Percentiles rank a stretch among this genome's conserved stretches.
These are phyloP conservation scores for Puccinia horiana DNA, from an alignment of 1,284 basidiomycete genomes.

Conservation along the genomic window DNA sequence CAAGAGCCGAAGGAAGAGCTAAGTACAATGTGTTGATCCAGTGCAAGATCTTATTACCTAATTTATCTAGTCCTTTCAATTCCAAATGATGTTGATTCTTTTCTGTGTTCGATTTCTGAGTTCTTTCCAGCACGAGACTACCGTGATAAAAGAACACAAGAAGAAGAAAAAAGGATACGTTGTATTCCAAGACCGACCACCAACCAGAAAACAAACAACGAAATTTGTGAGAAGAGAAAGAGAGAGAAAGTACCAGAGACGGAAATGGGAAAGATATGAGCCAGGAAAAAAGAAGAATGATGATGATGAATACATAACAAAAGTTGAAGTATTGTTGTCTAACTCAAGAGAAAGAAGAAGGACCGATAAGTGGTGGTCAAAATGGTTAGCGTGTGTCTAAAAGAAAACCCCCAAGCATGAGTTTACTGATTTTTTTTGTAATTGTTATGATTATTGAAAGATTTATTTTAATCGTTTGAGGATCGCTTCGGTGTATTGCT, in stretches of 20 bases:
- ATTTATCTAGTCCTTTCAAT: too few species aligned
- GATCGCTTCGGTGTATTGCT: conserved; percentile 84
- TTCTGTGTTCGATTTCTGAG: too few species aligned
- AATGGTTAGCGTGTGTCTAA: neutral
- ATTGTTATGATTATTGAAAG: neutral
- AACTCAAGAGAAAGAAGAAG: neutral
- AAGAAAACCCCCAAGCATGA: neutral
- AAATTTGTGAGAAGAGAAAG: neutral
- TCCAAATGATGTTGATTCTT: too few species aligned
- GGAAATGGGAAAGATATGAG: neutral
- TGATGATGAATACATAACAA: neutral
- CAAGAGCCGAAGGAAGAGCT: too few species aligned
- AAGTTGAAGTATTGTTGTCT: neutral
- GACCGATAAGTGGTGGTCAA: neutral
- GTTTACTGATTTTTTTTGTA: neutral
- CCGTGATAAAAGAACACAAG: too few species aligned
- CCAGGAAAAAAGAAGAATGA: neutral
- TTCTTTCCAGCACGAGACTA: too few species aligned
- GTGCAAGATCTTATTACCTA: too few species aligned
- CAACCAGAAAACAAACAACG: neutral
- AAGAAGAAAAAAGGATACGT: neutral
- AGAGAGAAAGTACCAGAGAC: neutral
- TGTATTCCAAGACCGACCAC: neutral
- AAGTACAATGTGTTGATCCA: too few species aligned
- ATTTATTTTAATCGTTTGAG: conserved; percentile 67